Evolutionary conservation across 202 grass and related monocot genomes (phyloP).

Genomic region (Brachypodium distachyon): DNA sequence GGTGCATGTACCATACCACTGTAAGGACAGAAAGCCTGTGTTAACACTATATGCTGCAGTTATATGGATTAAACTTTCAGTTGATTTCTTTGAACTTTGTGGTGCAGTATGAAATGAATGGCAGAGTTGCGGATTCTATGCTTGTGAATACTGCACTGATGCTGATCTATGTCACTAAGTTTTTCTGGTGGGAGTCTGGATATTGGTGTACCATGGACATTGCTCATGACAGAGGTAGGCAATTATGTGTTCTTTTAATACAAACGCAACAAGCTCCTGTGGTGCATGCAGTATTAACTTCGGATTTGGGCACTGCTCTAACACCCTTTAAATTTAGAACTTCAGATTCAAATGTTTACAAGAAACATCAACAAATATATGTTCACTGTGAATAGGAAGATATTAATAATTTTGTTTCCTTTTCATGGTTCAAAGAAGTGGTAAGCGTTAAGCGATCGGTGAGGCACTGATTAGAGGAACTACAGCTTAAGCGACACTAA

Average conservation of each 20-base stretch:
- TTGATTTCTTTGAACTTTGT: neutral
- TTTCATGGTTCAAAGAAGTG: neutral
- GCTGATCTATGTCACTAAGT: constrained; percentile 97
- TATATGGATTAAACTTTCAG: neutral
- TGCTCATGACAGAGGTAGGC: constrained; percentile 89
- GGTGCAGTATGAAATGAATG: constrained; percentile 92
- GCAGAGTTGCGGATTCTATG: constrained; percentile 77
- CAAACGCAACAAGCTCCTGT: neutral
- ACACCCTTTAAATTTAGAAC: too few relatives aligned
- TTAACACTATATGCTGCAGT: neutral
- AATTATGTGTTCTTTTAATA: neutral
- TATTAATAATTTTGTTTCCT: neutral
- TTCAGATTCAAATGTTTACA: neutral
- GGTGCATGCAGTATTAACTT: neutral
- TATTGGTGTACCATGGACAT: constrained; percentile 99
- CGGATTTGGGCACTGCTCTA: neutral
- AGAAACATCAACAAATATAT: neutral
- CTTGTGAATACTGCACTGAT: constrained; percentile 93
- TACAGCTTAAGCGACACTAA: too few relatives aligned
- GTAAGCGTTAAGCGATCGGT: too few relatives aligned
- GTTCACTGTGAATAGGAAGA: neutral
- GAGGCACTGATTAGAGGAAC: too few relatives aligned
- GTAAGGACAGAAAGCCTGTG: neutral
- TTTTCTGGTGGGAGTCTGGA: constrained; percentile 99
- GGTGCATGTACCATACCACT: neutral